A percentile compares a stretch with the other conserved stretches of the same genome.
Conservation (phyloP, 768 basidiomycete genomes). For the Lenzites betulinus region DNA sequence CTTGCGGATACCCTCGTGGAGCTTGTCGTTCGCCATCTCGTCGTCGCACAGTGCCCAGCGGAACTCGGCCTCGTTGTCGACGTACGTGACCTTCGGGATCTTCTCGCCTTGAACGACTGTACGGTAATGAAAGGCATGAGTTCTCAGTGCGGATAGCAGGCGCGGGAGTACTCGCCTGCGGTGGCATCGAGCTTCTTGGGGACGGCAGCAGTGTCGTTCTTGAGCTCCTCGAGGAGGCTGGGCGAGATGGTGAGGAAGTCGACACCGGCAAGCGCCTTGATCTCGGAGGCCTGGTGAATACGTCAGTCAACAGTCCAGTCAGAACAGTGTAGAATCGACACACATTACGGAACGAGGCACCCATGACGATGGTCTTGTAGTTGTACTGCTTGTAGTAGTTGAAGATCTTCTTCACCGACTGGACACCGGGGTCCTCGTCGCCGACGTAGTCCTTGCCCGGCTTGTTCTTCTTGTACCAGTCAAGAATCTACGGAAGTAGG, state of each 20-base stretch:
- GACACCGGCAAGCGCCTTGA: constrained; percentile 92
- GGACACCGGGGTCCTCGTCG: constrained; percentile 93
- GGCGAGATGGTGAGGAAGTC: constrained; percentile 98
- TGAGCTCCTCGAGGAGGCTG: constrained; percentile 87
- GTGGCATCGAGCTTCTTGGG: constrained; percentile 81
- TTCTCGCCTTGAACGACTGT: constrained; percentile 57
- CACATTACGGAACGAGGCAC: constrained; percentile 98
- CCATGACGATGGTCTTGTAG: constrained; percentile 99
- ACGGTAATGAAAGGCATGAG: neutral
- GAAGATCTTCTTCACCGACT: constrained; percentile 95
- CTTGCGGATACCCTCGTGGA: constrained; percentile 98
- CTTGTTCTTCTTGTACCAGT: constrained; percentile 95
- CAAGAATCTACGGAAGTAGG: constrained; percentile 71
- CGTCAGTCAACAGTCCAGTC: neutral
- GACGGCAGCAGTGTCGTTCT: constrained; percentile 72
- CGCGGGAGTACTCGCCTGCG: constrained; percentile 46
- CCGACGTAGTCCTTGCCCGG: constrained; percentile 86
- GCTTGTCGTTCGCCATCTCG: constrained; percentile 97
- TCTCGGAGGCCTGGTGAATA: constrained; percentile 72
- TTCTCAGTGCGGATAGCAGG: neutral
- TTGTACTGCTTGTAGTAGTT: constrained; percentile 99
- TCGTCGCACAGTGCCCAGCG: constrained; percentile 92
- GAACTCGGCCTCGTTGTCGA: constrained; percentile 97
- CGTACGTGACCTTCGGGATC: constrained; percentile 77
- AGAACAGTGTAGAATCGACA: constrained; percentile 30